phyloP scores from a whole-genome alignment of 1,284 basidiomycete species.

The Puccinia hordei region DNA sequence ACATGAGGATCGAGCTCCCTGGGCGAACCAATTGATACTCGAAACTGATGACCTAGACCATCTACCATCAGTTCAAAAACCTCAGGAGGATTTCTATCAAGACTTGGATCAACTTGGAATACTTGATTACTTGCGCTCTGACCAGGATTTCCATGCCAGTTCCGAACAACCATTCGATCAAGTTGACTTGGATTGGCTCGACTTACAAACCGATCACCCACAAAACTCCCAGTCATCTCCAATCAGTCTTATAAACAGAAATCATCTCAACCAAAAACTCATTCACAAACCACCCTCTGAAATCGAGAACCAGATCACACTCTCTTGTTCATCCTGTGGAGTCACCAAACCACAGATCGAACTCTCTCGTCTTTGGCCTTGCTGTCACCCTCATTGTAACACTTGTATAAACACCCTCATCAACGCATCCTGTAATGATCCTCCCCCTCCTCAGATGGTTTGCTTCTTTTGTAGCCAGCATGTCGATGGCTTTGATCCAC shows the following conservation, averaged over 20 bases:
- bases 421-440: slow-evolving; percentile 37
- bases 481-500: slow-evolving; percentile 12
- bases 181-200: slow-evolving; percentile 4
- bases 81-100: slow-evolving; percentile 1
- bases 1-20: background rate
- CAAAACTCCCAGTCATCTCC: no score
- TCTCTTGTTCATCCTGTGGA: slow-evolving; percentile 36
- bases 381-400: slow-evolving; percentile 23
- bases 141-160: background rate
- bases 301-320: background rate
- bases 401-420: slow-evolving; percentile 42
- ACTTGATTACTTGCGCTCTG: slow-evolving; percentile 22
- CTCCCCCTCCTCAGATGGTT: slow-evolving; percentile 3
- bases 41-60: slow-evolving; percentile 12
- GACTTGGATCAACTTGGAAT: slow-evolving; percentile 19
- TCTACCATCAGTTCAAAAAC: background rate
- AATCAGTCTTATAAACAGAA: no score
- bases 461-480: slow-evolving; percentile 35
- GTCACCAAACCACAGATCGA: background rate
- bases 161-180: background rate
- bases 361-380: slow-evolving; percentile 30
- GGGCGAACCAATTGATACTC: background rate
- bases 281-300: no score
- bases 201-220: background rate
- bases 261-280: no score